Evolutionary conservation across 2,329 filamentous ascomycete species (phyloP), one percentile per base, ranked within the genome.

Genomic region (Trichoderma brevicompactum): DNA sequence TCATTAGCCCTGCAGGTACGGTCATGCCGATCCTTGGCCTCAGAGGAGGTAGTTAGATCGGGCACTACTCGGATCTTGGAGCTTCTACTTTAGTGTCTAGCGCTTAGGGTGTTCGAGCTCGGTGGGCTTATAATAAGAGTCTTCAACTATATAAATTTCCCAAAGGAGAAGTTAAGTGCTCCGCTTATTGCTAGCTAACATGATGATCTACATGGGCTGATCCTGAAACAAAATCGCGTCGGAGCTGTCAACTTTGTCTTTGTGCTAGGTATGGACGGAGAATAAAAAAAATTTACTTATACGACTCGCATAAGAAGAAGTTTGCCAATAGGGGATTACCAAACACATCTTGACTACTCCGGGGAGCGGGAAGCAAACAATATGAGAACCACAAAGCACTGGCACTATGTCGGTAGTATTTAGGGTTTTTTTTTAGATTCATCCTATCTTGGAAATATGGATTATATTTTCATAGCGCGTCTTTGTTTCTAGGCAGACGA

Each of bases 51-150:
- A 44, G 49, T 32, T 53, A 34, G 59, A 53, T 44, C 60, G 41
- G 8, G 15, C 9, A 36, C n/a, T 8, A 28, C 38, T 43, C 28
- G 15, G 48, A 54, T 63, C 49, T 63, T 63, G 49, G 49, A 63
- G 60, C 60, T 63, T 63, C 60, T 50, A 3, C 48, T 46, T 63
- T 54, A 40, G 60, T 63, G 48, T 54, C 41, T 63, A 63, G 60
- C 40, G 60, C 60, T 63, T 46, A 53, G 49, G 13, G 12, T 38
- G 19, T 36, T 54, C 49, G 49, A 44, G 17, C 40, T 23, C 34
- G 38, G 49, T 28, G 40, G 56, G 49, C 17, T 28, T 17, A 1
- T 3, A 38, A 12, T 5, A 10, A 44, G 17, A 23, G n/a, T 7
- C n/a, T 54, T 38, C 3, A 23, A 13, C 38, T 54, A 38, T 46